Conservation (phyloP, 1,139 yeast genomes). For the Geotrichum citri-aurantii region DNA sequence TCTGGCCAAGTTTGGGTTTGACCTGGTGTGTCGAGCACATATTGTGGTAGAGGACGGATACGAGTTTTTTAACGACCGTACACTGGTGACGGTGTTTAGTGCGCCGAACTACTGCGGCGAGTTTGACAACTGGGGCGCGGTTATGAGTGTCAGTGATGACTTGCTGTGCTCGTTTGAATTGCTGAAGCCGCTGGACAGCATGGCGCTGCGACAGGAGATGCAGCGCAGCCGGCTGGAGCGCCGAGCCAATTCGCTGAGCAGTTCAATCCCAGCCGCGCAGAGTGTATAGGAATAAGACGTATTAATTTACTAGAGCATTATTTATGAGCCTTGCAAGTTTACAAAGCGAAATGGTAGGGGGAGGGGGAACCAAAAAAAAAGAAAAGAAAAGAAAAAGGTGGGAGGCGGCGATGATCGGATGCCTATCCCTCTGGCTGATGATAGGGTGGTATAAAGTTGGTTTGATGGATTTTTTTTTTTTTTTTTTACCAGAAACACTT, state of each 20-base stretch:
- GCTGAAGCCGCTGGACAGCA: slow-evolving; percentile 87
- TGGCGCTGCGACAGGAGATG: slow-evolving; percentile 81
- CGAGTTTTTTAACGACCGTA: slow-evolving; percentile 90
- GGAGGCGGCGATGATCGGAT: too few relatives aligned
- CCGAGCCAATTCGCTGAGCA: slow-evolving; percentile 25
- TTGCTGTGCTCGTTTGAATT: slow-evolving; percentile 86
- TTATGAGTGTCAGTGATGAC: slow-evolving; percentile 93
- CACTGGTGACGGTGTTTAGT: slow-evolving; percentile 87
- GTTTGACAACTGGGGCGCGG: slow-evolving; percentile 98
- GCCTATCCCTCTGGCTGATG: too few relatives aligned
- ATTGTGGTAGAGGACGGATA: slow-evolving; percentile 99
- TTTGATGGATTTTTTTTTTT: too few relatives aligned
- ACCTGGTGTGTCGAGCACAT: slow-evolving; percentile 93
- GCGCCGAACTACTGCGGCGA: slow-evolving; percentile 99
- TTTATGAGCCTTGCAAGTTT: not conserved
- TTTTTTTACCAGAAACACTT: too few relatives aligned
- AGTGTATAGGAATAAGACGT: not conserved
- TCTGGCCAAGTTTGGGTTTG: slow-evolving; percentile 80
- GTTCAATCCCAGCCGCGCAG: slow-evolving; percentile 1
- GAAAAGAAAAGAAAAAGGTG: too few relatives aligned
- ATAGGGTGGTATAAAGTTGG: too few relatives aligned
- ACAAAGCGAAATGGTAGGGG: too few relatives aligned
- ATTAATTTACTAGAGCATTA: not conserved
- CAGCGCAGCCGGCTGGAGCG: slow-evolving; percentile 33
- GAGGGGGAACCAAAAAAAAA: too few relatives aligned